phyloP scores from a whole-genome alignment of 176 grass and related monocot species.

The Triticum urartu region DNA sequence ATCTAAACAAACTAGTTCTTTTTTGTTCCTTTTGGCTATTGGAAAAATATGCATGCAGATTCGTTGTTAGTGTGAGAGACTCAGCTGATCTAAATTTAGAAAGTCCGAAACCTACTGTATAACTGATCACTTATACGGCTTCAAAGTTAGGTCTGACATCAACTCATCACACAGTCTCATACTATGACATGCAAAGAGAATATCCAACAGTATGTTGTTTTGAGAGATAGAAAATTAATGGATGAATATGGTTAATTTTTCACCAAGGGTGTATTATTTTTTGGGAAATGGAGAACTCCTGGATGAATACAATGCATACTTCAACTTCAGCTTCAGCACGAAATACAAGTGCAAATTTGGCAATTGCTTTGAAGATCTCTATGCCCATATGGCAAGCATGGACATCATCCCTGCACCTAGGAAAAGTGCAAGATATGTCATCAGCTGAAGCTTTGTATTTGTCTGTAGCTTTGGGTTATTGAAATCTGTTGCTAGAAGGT shows the following conservation, averaged over 20 bases:
- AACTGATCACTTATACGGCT: background rate
- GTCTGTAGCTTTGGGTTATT: slow-evolving; percentile 80
- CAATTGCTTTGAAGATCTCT: slow-evolving; percentile 8
- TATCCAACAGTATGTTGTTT: background rate
- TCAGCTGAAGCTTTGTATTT: slow-evolving; percentile 77
- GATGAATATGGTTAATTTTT: slow-evolving; percentile 23
- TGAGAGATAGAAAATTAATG: slow-evolving; percentile 13
- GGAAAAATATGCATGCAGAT: background rate
- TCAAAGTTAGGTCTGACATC: background rate
- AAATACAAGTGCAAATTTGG: background rate
- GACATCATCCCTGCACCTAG: slow-evolving; percentile 84
- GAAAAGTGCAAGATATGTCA: slow-evolving; percentile 70
- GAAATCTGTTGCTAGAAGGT: slow-evolving; percentile 93
- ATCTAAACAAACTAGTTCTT: background rate
- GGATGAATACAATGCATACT: background rate
- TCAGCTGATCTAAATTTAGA: background rate
- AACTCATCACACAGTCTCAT: background rate
- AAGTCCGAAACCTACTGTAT: background rate
- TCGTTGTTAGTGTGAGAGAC: background rate
- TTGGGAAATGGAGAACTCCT: background rate
- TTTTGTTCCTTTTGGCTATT: slow-evolving; percentile 25
- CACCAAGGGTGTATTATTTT: slow-evolving; percentile 19
- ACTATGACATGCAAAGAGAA: background rate
- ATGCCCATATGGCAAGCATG: slow-evolving; percentile 92
- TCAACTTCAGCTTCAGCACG: background rate